Conservation (phyloP, 768 basidiomycete genomes). For the Tricholoma furcatifolium region DNA sequence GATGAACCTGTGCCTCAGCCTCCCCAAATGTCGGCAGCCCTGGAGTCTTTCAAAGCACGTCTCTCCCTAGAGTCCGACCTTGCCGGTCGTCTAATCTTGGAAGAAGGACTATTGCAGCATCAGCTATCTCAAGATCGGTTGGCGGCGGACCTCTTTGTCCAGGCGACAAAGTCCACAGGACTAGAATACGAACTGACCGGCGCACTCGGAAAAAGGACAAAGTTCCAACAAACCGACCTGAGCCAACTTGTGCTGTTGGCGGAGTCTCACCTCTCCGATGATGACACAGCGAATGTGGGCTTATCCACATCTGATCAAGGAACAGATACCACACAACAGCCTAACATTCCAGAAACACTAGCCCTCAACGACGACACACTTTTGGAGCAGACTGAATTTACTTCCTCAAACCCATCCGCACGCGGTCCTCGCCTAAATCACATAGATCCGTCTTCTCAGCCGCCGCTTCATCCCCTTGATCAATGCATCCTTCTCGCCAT, state of each 20-base stretch:
- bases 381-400: constrained; percentile 91
- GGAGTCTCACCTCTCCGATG: constrained; percentile 62
- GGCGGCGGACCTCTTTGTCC: constrained; percentile 76
- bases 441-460: constrained; percentile 82
- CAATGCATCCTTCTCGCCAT: constrained; percentile 91
- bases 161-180: constrained; percentile 73
- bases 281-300: constrained; percentile 16
- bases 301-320: constrained; percentile 8
- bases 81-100: constrained; percentile 64
- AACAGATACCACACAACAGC: not conserved
- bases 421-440: constrained; percentile 53
- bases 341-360: constrained; percentile 71
- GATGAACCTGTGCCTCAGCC: constrained; percentile 78
- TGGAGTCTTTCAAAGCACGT: constrained; percentile 38
- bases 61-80: constrained; percentile 61
- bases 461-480: constrained; percentile 87
- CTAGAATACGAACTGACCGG: constrained; percentile 91
- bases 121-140: constrained; percentile 69
- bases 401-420: constrained; percentile 59
- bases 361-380: constrained; percentile 94
- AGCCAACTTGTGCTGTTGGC: constrained; percentile 93
- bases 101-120: constrained; percentile 81
- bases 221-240: constrained; percentile 82
- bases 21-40: constrained; percentile 34
- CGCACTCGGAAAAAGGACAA: constrained; percentile 89